These are phyloP conservation scores for Apiotrichum montevideense DNA, from an alignment of 1,284 basidiomycete species.

Conservation along the genomic window DNA sequence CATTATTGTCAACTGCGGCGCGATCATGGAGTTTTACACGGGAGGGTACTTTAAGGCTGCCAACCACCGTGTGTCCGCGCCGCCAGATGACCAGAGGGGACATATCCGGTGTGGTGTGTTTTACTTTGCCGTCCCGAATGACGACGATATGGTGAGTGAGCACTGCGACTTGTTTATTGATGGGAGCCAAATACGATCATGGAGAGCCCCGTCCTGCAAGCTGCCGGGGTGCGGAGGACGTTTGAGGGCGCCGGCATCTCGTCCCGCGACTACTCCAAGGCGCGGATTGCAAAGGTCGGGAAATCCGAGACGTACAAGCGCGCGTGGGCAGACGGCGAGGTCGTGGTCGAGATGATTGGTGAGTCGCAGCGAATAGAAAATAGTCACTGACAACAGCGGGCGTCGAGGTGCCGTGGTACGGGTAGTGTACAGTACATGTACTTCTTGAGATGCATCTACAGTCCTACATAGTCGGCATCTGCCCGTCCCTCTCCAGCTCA, in stretches of 20 bases:
- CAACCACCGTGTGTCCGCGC: slow-evolving; percentile 46
- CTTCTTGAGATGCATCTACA: not conserved
- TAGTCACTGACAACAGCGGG: not conserved
- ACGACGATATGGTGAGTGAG: slow-evolving; percentile 29
- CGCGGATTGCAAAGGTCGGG: slow-evolving; percentile 24
- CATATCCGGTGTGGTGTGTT: slow-evolving; percentile 44
- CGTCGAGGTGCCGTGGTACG: slow-evolving; percentile 20
- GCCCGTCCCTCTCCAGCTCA: too few species aligned
- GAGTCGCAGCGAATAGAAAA: not conserved
- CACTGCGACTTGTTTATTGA: not conserved
- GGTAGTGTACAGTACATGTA: slow-evolving; percentile 1
- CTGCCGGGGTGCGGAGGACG: slow-evolving; percentile 9
- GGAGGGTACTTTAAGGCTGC: slow-evolving; percentile 37
- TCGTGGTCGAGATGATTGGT: slow-evolving; percentile 21
- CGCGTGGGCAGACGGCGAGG: slow-evolving; percentile 19
- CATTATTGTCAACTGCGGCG: slow-evolving; percentile 26
- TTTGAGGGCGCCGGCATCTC: slow-evolving; percentile 21
- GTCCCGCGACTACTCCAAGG: slow-evolving; percentile 17
- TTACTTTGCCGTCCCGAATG: slow-evolving; percentile 48
- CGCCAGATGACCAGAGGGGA: slow-evolving; percentile 44
- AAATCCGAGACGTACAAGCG: slow-evolving; percentile 24
- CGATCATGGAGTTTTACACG: slow-evolving; percentile 29
- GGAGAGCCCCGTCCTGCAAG: slow-evolving; percentile 31
- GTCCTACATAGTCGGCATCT: not conserved
- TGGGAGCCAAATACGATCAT: slow-evolving; percentile 31